Evolutionary conservation across 345 rosid species (phyloP).

Genomic region (Bruguiera parviflora): DNA sequence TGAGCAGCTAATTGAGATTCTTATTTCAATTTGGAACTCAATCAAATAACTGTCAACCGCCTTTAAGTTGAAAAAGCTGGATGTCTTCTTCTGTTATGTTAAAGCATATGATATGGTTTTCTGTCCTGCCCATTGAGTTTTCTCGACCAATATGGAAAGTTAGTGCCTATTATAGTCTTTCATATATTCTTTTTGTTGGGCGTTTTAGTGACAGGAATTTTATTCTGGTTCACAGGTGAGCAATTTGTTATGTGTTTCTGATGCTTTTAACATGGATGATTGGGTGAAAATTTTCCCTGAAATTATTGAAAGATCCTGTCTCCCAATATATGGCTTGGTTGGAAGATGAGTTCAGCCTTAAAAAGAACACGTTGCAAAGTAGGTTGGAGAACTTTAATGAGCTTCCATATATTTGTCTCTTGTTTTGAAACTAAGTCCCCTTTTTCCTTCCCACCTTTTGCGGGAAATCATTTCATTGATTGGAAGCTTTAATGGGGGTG

Average conservation of each 20-base stretch:
- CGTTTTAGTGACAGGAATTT: conserved; percentile 13
- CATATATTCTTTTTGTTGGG: neutral
- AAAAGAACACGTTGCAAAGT: conserved; percentile 48
- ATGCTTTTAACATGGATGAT: conserved; percentile 34
- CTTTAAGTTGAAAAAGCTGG: neutral
- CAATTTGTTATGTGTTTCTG: conserved; percentile 25
- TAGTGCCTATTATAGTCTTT: neutral
- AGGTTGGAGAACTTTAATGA: conserved; percentile 9
- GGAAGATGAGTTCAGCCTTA: conserved; percentile 45
- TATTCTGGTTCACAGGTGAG: conserved; percentile 50
- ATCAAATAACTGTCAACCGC: too few relatives aligned
- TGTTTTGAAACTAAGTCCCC: neutral
- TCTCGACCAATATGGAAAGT: neutral
- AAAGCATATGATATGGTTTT: neutral
- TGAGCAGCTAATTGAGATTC: neutral
- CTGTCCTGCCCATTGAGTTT: neutral
- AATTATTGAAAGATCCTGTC: conserved; percentile 49
- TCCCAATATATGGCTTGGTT: conserved; percentile 64
- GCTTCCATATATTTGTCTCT: neutral
- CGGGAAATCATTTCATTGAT: conserved; percentile 57
- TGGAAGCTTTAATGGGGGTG: conserved; percentile 62
- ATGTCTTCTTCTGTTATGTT: neutral
- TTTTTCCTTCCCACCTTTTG: conserved; percentile 2
- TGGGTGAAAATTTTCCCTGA: conserved; percentile 47
- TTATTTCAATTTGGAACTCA: too few relatives aligned